phyloP scores from a whole-genome alignment of 345 rosid genomes.

The Moricandia arvensis region DNA sequence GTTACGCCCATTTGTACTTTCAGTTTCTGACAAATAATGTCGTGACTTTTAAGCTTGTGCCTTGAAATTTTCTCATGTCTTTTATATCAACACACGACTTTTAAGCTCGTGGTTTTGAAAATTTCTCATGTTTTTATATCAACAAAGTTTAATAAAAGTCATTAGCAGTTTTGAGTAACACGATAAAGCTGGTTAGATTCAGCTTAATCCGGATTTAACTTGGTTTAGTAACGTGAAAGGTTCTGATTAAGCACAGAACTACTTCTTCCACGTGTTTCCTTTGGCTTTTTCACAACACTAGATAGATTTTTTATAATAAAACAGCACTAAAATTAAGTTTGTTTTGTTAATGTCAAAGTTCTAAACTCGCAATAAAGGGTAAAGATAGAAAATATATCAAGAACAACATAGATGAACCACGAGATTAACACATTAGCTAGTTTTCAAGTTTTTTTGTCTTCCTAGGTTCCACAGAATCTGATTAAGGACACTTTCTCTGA shows the following conservation, averaged over 20 bases:
- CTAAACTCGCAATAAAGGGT: background rate
- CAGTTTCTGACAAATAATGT: background rate
- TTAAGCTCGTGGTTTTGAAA: background rate
- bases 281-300: background rate
- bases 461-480: constrained; percentile 1
- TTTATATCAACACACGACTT: background rate
- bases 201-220: background rate
- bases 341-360: background rate
- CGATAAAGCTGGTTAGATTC: background rate
- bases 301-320: background rate
- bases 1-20: background rate
- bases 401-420: background rate
- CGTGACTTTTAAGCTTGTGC: background rate
- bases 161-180: background rate
- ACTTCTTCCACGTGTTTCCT: no score
- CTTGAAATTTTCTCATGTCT: background rate
- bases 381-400: background rate
- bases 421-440: constrained; percentile 17
- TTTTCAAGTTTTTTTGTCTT: constrained; percentile 12
- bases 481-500: constrained; percentile 92
- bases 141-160: background rate
- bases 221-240: background rate
- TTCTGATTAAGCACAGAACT: no score
- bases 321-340: no score
- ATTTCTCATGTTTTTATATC: background rate